Base-by-base conservation (phyloP, 345 rosid species). In the Populus euphratica region DNA sequence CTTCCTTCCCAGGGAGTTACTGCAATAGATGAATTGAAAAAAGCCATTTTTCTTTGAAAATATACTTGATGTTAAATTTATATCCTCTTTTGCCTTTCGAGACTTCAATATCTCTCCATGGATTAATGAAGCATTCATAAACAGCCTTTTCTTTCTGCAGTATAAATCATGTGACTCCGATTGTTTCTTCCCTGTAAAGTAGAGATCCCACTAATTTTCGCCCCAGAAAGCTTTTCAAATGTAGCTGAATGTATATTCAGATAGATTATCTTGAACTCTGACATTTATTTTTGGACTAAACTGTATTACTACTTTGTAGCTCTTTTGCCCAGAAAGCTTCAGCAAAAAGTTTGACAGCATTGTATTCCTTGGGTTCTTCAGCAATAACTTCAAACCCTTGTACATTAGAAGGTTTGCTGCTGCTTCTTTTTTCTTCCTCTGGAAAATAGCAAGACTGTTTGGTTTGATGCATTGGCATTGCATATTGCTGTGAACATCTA, bases 211-310 rank as follows among this genome's bases (percentile, higher is more conserved):
- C 78, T 82, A 23, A 61, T 83, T 33, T 91, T 96, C 49, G 81
- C 92, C 56, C 82, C 80, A 4, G 83, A 77, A 70, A 86, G 94
- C 83, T 87, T 85, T 84, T 79, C 88, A 82, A 72, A 86, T 54
- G 83, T 87, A 73, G 70, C 81, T 78, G 86, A 87, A 88, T 91
- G 99, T 96, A 87, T 20, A 47, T 12, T 31, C 52, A 25, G 29
- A 63, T 17, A 3, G 47, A 12, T 62, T 50, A 27, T 52, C 35
- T 5, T 67, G 12, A 23, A 29, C 64, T 31, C 27, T 49, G 20
- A 65, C 39, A 31, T 73, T 68, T 47, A 39, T 70, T 31, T 62
- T 31, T 70, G 69, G 18, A 64, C 81, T 83, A 77, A 63, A 50
- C 21, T 29, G 67, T 4, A 33, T 78, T 49, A 5, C 47, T 11